Evolutionary conservation across 352 stramenopile genomes (phyloP), one percentile per base, ranked within the genome.

Genomic region (Phytophthora kernoviae): DNA sequence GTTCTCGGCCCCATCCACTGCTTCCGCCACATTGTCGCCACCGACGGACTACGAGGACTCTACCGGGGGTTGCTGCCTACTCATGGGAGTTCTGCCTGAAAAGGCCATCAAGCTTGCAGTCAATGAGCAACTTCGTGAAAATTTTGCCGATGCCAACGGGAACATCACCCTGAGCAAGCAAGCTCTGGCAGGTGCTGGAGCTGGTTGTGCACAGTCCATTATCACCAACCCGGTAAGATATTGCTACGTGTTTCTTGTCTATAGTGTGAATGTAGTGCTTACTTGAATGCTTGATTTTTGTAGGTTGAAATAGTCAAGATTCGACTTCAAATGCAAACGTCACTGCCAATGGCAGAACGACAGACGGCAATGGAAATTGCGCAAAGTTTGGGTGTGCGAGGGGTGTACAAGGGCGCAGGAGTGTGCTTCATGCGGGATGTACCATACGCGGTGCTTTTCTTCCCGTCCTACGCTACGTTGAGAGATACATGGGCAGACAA

Each of bases 241-340:
- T 52, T 45, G 9, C 9, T 9, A 7, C 24, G 18, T 14, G 21
- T 59, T 33, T 6, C 2, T n/a, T 27, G 24, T 30, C 6, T 30
- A 30, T 30, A 30, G 24, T 27, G 54, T 37, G 74, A 44, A 44
- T 69, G 47, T 7, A 10, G 56, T 27, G 27, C 54, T 47, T 14
- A 62, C 45, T 61, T 45, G 45, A 20, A 11, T 55, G 26, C 33
- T 32, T 30, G 53, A 18, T 30, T 32, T 50, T 18, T 49, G 4
- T 50, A 89, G 79, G 84, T 95, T 24, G 90, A 97, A 66, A 97
- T 97, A 55, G 86, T 94, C 42, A 97, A 97, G 80, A 97, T 97
- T 60, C 83, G 90, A 10, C 62, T 97, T 47, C 90, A 97, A 54
- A 92, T 95, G 42, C 87, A 97, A 57, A 81, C 81, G 14, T 70